A percentile compares a stretch with the other conserved stretches of the same genome.
Evolutionary conservation across 768 basidiomycete species (phyloP).

Genomic region (Termitomyces sp.): DNA sequence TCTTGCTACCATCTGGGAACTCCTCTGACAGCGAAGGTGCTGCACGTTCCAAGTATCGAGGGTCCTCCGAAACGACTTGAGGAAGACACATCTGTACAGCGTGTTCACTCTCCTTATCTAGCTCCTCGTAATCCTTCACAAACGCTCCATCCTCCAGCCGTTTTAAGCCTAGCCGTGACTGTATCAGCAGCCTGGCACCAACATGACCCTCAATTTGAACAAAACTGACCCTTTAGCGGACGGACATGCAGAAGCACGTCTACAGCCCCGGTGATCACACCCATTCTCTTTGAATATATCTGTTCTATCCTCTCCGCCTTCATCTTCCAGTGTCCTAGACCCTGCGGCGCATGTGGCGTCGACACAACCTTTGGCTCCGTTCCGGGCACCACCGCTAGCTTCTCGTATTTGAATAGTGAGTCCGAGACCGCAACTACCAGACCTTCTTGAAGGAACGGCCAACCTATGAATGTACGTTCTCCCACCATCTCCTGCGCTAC

Average conservation of each 20-base stretch:
- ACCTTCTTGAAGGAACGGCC: conserved; percentile 96
- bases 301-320: conserved; percentile 81
- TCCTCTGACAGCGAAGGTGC: conserved; percentile 82
- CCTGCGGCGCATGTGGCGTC: conserved; percentile 68
- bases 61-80: conserved; percentile 83
- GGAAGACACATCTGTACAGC: conserved; percentile 84
- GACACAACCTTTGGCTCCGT: conserved; percentile 49
- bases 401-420: conserved; percentile 81
- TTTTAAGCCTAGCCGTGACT: conserved; percentile 63
- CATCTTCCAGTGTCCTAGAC: conserved; percentile 68
- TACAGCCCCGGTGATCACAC: conserved; percentile 77
- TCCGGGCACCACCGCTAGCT: conserved; percentile 48
- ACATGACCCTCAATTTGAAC: not conserved
- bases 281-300: conserved; percentile 83
- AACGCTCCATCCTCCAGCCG: conserved; percentile 85
- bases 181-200: not conserved
- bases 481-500: conserved; percentile 75
- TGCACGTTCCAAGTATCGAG: conserved; percentile 75
- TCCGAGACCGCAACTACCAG: conserved; percentile 85
- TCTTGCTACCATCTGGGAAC: conserved; percentile 84
- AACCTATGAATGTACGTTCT: conserved; percentile 71
- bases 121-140: conserved; percentile 88
- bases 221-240: conserved; percentile 74
- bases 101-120: conserved; percentile 77
- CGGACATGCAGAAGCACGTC: conserved; percentile 84